A percentile compares a stretch with the other conserved stretches of the same genome.
Conservation (phyloP, 2,329 filamentous ascomycete genomes). For the Colletotrichum kahawae region DNA sequence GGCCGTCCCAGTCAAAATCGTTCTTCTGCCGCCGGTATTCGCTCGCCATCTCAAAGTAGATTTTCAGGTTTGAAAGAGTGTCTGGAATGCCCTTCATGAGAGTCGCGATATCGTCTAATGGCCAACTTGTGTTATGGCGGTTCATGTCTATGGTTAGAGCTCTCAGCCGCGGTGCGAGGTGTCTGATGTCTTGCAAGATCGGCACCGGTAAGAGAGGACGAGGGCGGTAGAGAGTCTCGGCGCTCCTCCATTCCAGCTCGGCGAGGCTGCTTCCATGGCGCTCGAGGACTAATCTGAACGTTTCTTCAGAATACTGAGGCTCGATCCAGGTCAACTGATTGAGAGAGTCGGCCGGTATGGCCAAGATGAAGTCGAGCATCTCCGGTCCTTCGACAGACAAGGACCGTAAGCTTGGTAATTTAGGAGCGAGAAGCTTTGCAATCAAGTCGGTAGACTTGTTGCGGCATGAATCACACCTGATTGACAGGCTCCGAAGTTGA, state of each 20-base stretch:
- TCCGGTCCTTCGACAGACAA: neutral
- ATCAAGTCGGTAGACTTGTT: neutral
- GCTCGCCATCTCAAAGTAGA: neutral
- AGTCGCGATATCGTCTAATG: neutral
- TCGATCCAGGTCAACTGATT: neutral
- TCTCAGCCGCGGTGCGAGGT: neutral
- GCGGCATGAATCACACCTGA: neutral
- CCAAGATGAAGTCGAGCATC: neutral
- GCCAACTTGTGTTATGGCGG: neutral
- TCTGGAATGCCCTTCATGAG: neutral
- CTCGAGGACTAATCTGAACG: fast-evolving
- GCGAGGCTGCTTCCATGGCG: neutral
- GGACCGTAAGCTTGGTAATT: neutral
- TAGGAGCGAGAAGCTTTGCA: neutral
- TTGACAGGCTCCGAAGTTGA: neutral
- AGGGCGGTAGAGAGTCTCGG: neutral
- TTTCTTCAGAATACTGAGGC: neutral
- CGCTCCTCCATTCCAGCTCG: neutral
- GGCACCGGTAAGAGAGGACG: neutral
- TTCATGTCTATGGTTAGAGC: neutral
- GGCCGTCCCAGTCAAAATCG: neutral
- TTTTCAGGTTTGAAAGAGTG: neutral
- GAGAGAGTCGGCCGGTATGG: neutral
- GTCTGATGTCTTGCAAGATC: neutral
- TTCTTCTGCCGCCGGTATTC: neutral